Percentiles rank a stretch among this genome's conserved stretches.
Conservation (phyloP, 2,329 filamentous ascomycete genomes). For the Fusarium papillatum region DNA sequence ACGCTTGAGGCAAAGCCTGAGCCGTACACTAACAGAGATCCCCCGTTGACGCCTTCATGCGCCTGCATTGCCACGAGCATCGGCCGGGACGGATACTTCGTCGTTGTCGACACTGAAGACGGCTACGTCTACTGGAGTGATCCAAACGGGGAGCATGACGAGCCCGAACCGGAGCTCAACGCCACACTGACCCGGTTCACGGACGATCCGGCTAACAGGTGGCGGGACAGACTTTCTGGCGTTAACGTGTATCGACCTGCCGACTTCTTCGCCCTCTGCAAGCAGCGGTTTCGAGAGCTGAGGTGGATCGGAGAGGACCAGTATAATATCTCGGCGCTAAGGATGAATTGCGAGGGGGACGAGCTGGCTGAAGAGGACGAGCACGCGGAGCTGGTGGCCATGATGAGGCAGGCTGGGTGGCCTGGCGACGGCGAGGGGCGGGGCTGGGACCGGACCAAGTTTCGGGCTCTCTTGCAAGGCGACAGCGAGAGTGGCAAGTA, state of each 20-base stretch:
- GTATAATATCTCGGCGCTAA: neutral
- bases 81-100: neutral
- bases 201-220: neutral
- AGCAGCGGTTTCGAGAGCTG: neutral
- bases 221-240: neutral
- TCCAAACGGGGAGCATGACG: neutral
- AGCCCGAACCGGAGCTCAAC: neutral
- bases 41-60: neutral
- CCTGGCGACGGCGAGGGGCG: neutral
- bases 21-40: neutral
- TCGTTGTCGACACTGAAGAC: neutral
- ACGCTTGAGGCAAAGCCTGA: neutral
- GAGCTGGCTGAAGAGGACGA: neutral
- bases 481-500: neutral
- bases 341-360: neutral
- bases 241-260: neutral
- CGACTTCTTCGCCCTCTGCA: conserved; percentile 6
- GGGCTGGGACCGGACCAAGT: neutral
- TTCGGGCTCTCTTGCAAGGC: neutral
- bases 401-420: neutral
- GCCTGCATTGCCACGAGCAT: neutral
- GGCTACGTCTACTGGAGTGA: neutral
- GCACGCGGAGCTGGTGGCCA: neutral
- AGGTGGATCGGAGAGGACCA: neutral
- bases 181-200: neutral